Base-by-base conservation (phyloP, 345 rosid genomes). In the Eucalyptus polyanthemos region DNA sequence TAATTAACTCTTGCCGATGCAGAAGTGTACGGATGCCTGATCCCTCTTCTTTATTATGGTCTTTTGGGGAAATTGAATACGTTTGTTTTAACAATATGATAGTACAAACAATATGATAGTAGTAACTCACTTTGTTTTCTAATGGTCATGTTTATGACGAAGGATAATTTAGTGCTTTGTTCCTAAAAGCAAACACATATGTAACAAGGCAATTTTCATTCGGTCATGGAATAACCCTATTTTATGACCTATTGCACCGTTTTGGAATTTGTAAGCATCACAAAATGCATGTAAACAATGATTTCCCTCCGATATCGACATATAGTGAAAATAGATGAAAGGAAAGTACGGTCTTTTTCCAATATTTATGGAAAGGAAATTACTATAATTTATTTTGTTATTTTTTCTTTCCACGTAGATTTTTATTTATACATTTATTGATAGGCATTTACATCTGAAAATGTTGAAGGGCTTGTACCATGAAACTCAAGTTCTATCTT, bases 401-500 rank as follows among this genome's bases (percentile, higher is more conserved):
- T 86, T 81, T 56, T 56, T 56, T 76, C 34, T 34, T 90, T 91
- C 42, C n/a, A 4, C 51, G 50, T 90, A 97, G 99, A 98, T 97
- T 91, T 95, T 97, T 89, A 95, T 94, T 86, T 97, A 98, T 92
- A 96, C 98, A 93, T 91, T 97, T 94, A 97, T 97, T 8, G 99
- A 97, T 94, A 94, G 98, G 92, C 97, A 97, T 93, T 87, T 97
- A 91, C 98, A 98, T 69, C 98, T 98, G 91, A 97, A 99, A 81
- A 96, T 97, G 96, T 93, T 89, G 60, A 95, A 95, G 94, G 99
- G 99, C 89, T 97, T 97, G 93, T 96, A 97, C 96, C 94, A 96
- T 50, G 99, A 97, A 93, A 97, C 98, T 91, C 99, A 97, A 91
- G 91, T 97, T 90, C 91, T 96, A 88, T 97, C 99, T 87, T 97